Evolutionary conservation across 148 eudicot genomes (phyloP).

Genomic region (Beta vulgaris): DNA sequence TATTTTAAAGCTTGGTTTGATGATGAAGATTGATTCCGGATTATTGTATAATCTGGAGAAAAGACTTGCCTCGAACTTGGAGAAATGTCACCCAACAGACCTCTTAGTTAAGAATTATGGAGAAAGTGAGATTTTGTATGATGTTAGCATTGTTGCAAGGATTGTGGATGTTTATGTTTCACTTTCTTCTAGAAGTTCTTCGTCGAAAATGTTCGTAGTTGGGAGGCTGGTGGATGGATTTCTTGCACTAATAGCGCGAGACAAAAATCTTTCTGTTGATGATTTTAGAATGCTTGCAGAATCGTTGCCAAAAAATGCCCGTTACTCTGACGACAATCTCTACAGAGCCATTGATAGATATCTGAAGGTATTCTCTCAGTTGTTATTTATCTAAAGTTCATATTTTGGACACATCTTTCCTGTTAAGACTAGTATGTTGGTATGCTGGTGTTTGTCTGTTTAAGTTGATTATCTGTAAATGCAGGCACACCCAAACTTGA

Average conservation of each 20-base stretch:
- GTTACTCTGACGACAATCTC: constrained; percentile 43
- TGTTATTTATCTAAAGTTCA: not conserved
- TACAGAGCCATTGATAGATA: constrained; percentile 48
- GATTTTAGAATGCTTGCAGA: constrained; percentile 37
- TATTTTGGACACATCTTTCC: not conserved
- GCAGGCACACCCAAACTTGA: constrained; percentile 45
- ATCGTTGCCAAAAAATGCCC: constrained; percentile 42
- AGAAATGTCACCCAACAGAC: constrained; percentile 33
- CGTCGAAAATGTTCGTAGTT: constrained; percentile 29
- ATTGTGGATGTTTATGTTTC: constrained; percentile 42
- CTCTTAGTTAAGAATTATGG: constrained; percentile 42
- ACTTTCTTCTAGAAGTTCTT: constrained; percentile 7
- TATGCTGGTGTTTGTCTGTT: not conserved
- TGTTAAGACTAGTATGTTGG: not conserved
- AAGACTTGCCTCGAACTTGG: constrained; percentile 34
- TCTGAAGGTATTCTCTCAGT: constrained; percentile 44
- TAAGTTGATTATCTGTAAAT: not conserved
- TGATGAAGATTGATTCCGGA: constrained; percentile 31
- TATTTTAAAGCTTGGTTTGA: constrained; percentile 39
- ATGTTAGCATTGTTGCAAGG: constrained; percentile 34
- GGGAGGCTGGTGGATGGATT: constrained; percentile 49
- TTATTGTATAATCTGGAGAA: constrained; percentile 28
- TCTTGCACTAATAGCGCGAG: constrained; percentile 40
- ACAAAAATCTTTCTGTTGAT: constrained; percentile 31
- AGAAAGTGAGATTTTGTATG: constrained; percentile 34